Conservation (phyloP, 768 basidiomycete genomes). For the Rhizopogon rudus region DNA sequence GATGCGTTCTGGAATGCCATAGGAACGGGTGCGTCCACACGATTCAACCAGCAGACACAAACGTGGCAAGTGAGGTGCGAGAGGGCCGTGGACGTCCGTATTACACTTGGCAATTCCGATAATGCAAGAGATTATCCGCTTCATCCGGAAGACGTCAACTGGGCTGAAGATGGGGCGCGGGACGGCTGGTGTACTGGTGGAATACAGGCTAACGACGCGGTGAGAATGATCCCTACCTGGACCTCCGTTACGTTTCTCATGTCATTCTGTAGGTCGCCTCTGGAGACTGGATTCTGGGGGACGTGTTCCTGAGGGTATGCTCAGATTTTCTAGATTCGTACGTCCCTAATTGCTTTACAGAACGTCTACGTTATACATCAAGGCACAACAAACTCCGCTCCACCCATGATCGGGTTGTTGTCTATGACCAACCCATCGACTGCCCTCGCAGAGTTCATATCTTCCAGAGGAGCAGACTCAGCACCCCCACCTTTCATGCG, state of each 20-base stretch:
- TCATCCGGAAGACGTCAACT: conserved; percentile 49
- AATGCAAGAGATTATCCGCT: conserved; percentile 34
- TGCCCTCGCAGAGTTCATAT: conserved; percentile 35
- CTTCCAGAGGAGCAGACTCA: conserved; percentile 38
- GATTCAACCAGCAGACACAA: conserved; percentile 29
- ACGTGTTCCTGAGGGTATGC: conserved; percentile 48
- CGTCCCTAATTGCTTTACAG: conserved; percentile 24
- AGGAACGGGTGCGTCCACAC: conserved; percentile 33
- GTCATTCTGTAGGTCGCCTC: conserved; percentile 35
- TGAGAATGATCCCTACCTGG: conserved; percentile 11
- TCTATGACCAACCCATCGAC: conserved; percentile 35
- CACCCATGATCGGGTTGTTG: conserved; percentile 42
- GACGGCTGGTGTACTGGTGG: conserved; percentile 55
- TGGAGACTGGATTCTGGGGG: conserved; percentile 61
- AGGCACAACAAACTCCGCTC: conserved; percentile 30
- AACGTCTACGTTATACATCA: conserved; percentile 53
- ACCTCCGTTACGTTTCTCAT: conserved; percentile 2
- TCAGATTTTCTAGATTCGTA: background rate
- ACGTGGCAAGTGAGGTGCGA: conserved; percentile 50
- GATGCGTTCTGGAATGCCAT: conserved; percentile 45
- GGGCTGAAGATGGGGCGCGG: conserved; percentile 35
- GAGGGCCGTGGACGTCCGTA: conserved; percentile 38
- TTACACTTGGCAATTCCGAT: conserved; percentile 38
- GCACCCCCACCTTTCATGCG: conserved; percentile 18
- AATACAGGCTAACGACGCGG: conserved; percentile 48